Evolutionary conservation across 129 eudicot genomes (phyloP).

Genomic region (Scalesia atractyloides): DNA sequence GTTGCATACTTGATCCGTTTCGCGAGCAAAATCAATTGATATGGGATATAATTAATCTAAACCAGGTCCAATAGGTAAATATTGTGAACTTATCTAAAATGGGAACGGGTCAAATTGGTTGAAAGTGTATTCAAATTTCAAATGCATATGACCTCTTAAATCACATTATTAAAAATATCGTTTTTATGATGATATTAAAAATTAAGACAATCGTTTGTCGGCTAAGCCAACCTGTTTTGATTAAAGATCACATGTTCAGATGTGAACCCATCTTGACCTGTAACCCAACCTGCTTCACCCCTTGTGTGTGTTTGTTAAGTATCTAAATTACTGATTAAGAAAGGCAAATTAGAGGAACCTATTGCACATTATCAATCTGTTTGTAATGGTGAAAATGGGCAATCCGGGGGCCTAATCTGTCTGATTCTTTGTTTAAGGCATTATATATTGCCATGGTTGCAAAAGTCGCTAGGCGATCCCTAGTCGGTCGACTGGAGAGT

Average conservation of each 20-base stretch:
- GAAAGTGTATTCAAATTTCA: slow-evolving; percentile 11
- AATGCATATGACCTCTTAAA: not conserved
- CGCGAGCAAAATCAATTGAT: not conserved
- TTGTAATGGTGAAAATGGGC: too few species aligned
- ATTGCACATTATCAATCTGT: too few species aligned
- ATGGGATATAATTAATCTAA: not conserved
- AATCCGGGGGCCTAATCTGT: slow-evolving; percentile 5
- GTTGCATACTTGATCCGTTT: not conserved
- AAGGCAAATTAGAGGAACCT: not conserved
- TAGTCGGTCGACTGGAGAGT: too few species aligned
- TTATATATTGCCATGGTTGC: not conserved
- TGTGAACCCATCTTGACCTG: not conserved
- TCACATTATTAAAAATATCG: not conserved
- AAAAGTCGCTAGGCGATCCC: too few species aligned
- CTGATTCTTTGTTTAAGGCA: slow-evolving; percentile 8
- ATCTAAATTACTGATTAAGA: not conserved
- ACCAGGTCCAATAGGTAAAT: slow-evolving; percentile 9
- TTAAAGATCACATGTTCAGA: not conserved
- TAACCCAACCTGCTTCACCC: not conserved
- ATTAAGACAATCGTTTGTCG: not conserved
- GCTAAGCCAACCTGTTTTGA: not conserved
- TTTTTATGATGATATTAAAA: not conserved
- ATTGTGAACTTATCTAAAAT: not conserved
- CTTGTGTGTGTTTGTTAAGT: not conserved
- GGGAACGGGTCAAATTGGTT: not conserved